phyloP scores from a whole-genome alignment of 1,139 yeast species.

The Starmera stellimalicola region DNA sequence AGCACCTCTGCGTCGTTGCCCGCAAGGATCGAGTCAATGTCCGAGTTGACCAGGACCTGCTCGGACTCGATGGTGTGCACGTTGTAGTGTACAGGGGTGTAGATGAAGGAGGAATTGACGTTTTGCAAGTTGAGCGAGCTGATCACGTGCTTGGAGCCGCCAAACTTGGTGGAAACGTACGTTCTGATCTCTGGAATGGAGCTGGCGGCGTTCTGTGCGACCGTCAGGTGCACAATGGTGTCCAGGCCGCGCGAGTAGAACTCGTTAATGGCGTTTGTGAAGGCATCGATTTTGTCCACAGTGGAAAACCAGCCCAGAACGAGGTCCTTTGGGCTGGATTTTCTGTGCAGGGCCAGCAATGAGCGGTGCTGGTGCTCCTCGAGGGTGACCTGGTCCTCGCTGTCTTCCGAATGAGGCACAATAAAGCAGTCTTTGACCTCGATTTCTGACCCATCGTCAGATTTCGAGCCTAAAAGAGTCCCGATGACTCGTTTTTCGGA shows the following conservation, averaged over 20 bases:
- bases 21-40: slow-evolving; percentile 23
- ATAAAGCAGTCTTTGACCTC: slow-evolving; percentile 72
- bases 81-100: slow-evolving; percentile 69
- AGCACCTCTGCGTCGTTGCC: slow-evolving; percentile 22
- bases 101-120: slow-evolving; percentile 59
- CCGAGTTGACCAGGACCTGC: slow-evolving; percentile 41
- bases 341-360: slow-evolving; percentile 65
- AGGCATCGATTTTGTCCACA: slow-evolving; percentile 52
- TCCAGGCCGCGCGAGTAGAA: slow-evolving; percentile 62
- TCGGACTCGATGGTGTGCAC: slow-evolving; percentile 56
- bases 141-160: slow-evolving; percentile 36
- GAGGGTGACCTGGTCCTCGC: slow-evolving; percentile 61
- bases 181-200: slow-evolving; percentile 46
- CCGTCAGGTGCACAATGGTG: slow-evolving; percentile 66
- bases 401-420: slow-evolving; percentile 78
- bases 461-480: slow-evolving; percentile 70
- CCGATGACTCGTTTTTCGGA: slow-evolving; percentile 60
- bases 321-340: slow-evolving; percentile 70
- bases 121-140: slow-evolving; percentile 29
- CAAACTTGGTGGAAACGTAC: slow-evolving; percentile 71
- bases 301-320: slow-evolving; percentile 90
- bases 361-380: slow-evolving; percentile 69
- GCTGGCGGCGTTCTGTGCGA: slow-evolving; percentile 34
- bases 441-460: slow-evolving; percentile 77
- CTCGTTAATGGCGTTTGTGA: slow-evolving; percentile 79